A percentile compares a stretch with the other conserved stretches of the same genome.
These are phyloP conservation scores for Paxillus ammoniavirescens DNA, from an alignment of 768 basidiomycete genomes.

Conservation along the genomic window DNA sequence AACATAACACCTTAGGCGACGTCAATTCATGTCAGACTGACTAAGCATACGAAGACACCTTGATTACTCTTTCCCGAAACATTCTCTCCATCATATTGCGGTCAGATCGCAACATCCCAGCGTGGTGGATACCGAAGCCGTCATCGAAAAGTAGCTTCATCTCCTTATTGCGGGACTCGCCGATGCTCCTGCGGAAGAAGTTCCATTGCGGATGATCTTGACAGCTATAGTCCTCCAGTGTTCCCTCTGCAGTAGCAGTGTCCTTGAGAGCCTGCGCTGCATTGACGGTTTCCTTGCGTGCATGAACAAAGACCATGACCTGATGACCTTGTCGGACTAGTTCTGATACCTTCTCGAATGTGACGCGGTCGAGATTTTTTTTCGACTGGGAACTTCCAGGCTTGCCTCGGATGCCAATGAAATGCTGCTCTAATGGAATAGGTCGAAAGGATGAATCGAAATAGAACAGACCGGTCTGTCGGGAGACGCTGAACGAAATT, in stretches of 20 bases:
- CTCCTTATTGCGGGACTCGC: conserved; percentile 87
- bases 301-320: conserved; percentile 99
- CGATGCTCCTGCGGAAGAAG: conserved; percentile 75
- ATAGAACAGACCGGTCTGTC: conserved; percentile 86
- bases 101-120: conserved; percentile 94
- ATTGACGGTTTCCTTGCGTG: conserved; percentile 97
- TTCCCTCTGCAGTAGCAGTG: conserved; percentile 67
- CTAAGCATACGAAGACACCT: conserved; percentile 47
- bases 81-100: conserved; percentile 93
- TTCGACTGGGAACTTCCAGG: conserved; percentile 67
- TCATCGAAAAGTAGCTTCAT: conserved; percentile 91
- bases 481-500: conserved; percentile 66
- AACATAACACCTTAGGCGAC: conserved; percentile 78
- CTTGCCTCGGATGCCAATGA: conserved; percentile 91
- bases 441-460: conserved; percentile 98
- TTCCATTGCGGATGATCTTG: conserved; percentile 76
- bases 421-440: conserved; percentile 95
- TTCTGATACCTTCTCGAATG: conserved; percentile 87
- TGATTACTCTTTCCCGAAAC: conserved; percentile 89
- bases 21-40: not conserved
- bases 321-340: conserved; percentile 92
- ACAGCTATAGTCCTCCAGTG: conserved; percentile 75
- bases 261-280: conserved; percentile 81
- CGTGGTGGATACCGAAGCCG: conserved; percentile 98
- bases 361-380: conserved; percentile 84